Base-by-base conservation (phyloP, 169 alveolate species). In the Eimeria maxima region DNA sequence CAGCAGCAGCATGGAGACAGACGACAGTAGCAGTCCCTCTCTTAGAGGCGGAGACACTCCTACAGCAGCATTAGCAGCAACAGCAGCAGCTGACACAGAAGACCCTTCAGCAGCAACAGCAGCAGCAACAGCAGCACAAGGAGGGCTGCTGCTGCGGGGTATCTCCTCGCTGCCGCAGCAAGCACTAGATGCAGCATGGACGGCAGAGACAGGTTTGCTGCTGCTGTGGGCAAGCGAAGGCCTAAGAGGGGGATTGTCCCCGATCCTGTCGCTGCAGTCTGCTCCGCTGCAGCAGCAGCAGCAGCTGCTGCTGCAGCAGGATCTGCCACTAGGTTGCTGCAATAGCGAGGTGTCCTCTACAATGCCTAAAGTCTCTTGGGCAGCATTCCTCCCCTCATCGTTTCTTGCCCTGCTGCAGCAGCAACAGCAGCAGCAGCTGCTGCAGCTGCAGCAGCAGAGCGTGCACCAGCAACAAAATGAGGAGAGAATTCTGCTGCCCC, bases 261-360 rank as follows among this genome's bases (percentile, higher is more conserved):
- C 86, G 1, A 5, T 65, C 74, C 86, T 67, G 86, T 53, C 95
- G 14, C 95, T 65, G 1, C 94, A 60, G 83, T 87, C 94, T 4
- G 94, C 81, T 33, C 67, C 94, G 83, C 63, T 87, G 94, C 94
- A 83, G 91, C 91, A 83, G 76, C 91, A 83, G 91, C 71, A 53
- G 91, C 91, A 24, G 83, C 83, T 13, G 83, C 83, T 13, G 83
- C 83, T 13, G 83, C 84, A 74, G 55, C 84, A 74, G 38, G 13
- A 16, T 50, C 84, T 16, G 55, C 84, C n/a, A 18, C 71, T 47
- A 3, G 91, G 74, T 76, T 27, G 27, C 45, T 24, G 42, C 29
- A n/a, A 24, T n/a, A 44, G 20, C 47, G 8, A 1, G 69, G 16
- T 67, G 3, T 33, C 38, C 1, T 33, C 38, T 33, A 33, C 38